A percentile compares a stretch with the other conserved stretches of the same genome.
Evolutionary conservation across 805 yeast species (phyloP).

Genomic region (Diddensiella santjacobensis): DNA sequence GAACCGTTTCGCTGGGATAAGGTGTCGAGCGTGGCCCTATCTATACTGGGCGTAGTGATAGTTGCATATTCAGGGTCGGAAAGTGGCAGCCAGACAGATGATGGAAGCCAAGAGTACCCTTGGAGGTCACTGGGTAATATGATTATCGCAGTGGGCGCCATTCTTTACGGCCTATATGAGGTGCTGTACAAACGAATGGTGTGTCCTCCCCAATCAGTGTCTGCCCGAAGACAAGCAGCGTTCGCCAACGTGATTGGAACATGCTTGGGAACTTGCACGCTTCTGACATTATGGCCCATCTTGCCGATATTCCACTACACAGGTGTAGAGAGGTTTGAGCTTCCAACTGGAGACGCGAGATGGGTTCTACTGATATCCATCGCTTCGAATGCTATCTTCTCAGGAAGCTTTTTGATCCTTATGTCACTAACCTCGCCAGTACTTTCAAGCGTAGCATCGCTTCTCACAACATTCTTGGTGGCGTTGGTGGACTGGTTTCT

Average conservation of each 20-base stretch:
- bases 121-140: conserved; percentile 64
- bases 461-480: conserved; percentile 74
- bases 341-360: conserved; percentile 46
- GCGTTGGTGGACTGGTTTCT: conserved; percentile 71
- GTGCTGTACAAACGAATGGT: conserved; percentile 71
- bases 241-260: conserved; percentile 78
- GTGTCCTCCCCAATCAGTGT: conserved; percentile 69
- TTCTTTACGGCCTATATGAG: conserved; percentile 77
- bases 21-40: conserved; percentile 62
- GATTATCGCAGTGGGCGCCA: conserved; percentile 68
- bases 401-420: conserved; percentile 66
- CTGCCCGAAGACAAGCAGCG: conserved; percentile 66
- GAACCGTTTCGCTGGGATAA: conserved; percentile 65
- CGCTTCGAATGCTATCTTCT: conserved; percentile 60
- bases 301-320: conserved; percentile 48
- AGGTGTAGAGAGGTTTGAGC: conserved; percentile 55
- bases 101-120: conserved; percentile 42
- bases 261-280: conserved; percentile 57
- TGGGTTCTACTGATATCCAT: conserved; percentile 49
- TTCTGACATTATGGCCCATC: conserved; percentile 45
- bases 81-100: conserved; percentile 23
- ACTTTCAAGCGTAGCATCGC: conserved; percentile 59
- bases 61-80: conserved; percentile 59
- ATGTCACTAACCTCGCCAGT: conserved; percentile 88
- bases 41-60: conserved; percentile 68